These are phyloP conservation scores for Cordyceps farinosa DNA, from an alignment of 2,329 filamentous ascomycete species.

Conservation along the genomic window DNA sequence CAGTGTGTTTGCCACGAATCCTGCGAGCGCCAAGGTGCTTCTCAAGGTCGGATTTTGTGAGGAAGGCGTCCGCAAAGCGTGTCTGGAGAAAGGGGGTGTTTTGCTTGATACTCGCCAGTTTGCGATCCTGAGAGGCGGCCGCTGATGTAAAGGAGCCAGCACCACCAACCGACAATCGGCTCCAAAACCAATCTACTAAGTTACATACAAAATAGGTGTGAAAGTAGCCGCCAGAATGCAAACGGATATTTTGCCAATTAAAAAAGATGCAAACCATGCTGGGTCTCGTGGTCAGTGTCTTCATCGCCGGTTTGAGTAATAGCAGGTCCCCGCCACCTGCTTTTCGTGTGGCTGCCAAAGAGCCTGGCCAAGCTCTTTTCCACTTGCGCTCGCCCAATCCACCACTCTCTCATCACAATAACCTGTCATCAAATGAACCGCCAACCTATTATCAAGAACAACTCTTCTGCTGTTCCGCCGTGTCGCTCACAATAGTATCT, in stretches of 20 bases:
- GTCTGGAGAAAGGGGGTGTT: conserved; percentile 35
- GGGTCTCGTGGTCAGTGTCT: neutral
- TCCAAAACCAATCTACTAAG: neutral
- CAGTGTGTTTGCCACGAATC: conserved; percentile 31
- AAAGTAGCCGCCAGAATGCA: neutral
- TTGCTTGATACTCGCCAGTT: conserved; percentile 34
- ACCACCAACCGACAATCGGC: neutral
- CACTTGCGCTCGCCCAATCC: neutral
- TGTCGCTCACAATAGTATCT: neutral
- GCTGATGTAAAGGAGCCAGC: neutral
- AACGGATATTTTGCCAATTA: neutral
- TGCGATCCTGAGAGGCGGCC: neutral
- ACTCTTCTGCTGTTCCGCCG: neutral
- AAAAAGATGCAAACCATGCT: neutral
- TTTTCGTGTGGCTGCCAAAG: conserved; percentile 12
- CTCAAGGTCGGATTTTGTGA: neutral
- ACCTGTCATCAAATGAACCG: neutral
- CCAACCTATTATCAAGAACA: neutral
- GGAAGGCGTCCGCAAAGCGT: neutral
- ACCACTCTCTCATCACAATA: neutral
- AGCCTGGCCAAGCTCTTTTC: conserved; percentile 5
- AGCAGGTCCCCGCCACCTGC: conserved; percentile 10
- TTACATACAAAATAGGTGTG: too few species aligned
- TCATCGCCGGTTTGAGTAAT: conserved; percentile 5
- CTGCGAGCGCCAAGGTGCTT: conserved; percentile 32